Evolutionary conservation across 495 filamentous ascomycete genomes (phyloP).

Genomic region (Penicillium simplicissimum): DNA sequence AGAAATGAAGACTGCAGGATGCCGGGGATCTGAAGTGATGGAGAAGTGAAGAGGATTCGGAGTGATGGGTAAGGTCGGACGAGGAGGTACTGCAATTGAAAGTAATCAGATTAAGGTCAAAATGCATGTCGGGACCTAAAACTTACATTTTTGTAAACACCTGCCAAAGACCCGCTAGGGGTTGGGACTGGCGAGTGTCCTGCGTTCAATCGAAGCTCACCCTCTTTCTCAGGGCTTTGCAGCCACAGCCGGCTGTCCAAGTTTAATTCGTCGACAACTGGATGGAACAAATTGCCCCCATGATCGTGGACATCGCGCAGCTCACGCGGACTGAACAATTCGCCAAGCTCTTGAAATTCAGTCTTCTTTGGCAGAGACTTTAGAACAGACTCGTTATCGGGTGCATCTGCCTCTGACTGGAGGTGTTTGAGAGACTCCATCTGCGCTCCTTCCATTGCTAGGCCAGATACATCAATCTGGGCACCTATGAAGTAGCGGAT

Average conservation of each 20-base stretch:
- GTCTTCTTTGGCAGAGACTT: slow-evolving; percentile 15
- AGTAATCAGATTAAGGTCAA: neutral
- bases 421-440: slow-evolving; percentile 16
- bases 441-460: slow-evolving; percentile 17
- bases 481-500: slow-evolving; percentile 20
- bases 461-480: slow-evolving; percentile 18
- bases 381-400: slow-evolving; percentile 8
- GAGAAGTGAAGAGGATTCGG: slow-evolving; percentile 64
- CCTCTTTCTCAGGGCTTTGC: slow-evolving; percentile 15
- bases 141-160: slow-evolving; percentile 51
- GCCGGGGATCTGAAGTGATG: slow-evolving; percentile 59
- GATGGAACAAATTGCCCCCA: slow-evolving; percentile 39
- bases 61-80: slow-evolving; percentile 63
- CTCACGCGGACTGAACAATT: slow-evolving; percentile 59
- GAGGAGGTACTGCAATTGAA: slow-evolving; percentile 55
- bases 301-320: slow-evolving; percentile 47
- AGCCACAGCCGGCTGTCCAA: slow-evolving; percentile 13
- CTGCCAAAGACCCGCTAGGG: slow-evolving; percentile 27
- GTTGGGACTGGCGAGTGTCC: neutral
- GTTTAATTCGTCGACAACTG: slow-evolving; percentile 16
- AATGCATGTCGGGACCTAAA: neutral
- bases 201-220: slow-evolving; percentile 1
- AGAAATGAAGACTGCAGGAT: slow-evolving; percentile 61
- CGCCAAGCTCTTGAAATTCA: slow-evolving; percentile 56
- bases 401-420: neutral